Evolutionary conservation across 2,329 filamentous ascomycete genomes (phyloP).

Genomic region (Aspergillus chevalieri): DNA sequence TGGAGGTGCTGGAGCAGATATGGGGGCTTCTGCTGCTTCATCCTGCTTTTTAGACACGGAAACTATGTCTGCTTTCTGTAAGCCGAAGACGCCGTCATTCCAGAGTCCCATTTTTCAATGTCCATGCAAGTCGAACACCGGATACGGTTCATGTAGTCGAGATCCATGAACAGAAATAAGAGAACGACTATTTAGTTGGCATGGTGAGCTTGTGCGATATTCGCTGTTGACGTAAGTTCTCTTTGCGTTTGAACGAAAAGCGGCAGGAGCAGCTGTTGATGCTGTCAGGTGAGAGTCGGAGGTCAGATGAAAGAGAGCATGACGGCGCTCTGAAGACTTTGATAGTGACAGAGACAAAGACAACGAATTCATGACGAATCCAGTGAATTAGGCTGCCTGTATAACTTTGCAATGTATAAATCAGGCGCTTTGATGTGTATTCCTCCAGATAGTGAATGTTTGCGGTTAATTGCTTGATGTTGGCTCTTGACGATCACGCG

Average conservation of each 20-base stretch:
- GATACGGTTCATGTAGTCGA: neutral
- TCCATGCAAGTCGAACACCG: neutral
- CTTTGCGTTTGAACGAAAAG: neutral
- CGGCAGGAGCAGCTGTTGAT: neutral
- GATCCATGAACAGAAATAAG: neutral
- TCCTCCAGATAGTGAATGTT: neutral
- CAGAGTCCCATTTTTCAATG: neutral
- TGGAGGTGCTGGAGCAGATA: neutral
- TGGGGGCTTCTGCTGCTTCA: neutral
- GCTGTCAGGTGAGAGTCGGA: constrained; percentile 1
- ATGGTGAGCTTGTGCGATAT: neutral
- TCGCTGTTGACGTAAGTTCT: neutral
- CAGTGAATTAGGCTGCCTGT: no score
- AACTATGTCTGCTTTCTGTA: neutral
- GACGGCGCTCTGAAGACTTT: neutral
- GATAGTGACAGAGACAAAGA: neutral
- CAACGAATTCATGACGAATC: no score
- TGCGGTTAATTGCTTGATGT: neutral
- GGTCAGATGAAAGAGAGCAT: neutral
- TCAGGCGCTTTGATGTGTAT: neutral
- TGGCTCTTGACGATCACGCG: neutral
- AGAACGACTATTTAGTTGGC: neutral
- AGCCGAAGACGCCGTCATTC: neutral
- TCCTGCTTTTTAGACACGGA: neutral
- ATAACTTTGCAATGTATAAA: no score